A percentile compares a stretch with the other conserved stretches of the same genome.
These are phyloP conservation scores for Brassica hybrid DNA, from an alignment of 441 rosid species.

Conservation along the genomic window DNA sequence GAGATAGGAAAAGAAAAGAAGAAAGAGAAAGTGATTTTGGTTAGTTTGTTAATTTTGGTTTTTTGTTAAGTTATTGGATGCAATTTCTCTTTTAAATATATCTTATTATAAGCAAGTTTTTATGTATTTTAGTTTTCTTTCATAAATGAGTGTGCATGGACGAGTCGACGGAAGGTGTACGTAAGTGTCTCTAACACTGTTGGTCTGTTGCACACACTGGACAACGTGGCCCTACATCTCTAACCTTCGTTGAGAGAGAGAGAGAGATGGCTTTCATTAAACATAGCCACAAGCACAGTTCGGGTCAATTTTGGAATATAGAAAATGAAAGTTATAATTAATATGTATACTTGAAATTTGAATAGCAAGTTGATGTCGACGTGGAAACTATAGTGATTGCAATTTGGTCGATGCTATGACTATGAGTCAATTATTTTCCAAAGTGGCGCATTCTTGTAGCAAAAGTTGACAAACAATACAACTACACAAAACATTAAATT, in stretches of 20 bases:
- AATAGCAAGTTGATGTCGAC: conserved; percentile 32
- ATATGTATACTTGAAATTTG: conserved; percentile 11
- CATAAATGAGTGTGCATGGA: conserved; percentile 33
- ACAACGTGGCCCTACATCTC: conserved; percentile 23
- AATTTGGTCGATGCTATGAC: conserved; percentile 29
- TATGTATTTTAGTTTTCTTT: neutral
- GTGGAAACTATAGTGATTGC: conserved; percentile 33
- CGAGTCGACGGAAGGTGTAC: conserved; percentile 42
- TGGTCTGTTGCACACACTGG: neutral
- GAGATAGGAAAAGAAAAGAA: too few relatives aligned
- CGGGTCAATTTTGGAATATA: conserved; percentile 16
- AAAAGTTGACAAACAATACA: conserved; percentile 29
- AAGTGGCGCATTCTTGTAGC: conserved; percentile 36
- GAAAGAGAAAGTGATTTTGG: too few relatives aligned
- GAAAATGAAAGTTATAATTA: conserved; percentile 4
- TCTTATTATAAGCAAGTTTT: conserved; percentile 4
- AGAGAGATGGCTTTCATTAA: conserved; percentile 25
- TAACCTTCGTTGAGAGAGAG: conserved; percentile 26
- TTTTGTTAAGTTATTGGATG: too few relatives aligned
- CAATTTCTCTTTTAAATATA: too few relatives aligned
- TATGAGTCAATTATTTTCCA: conserved; percentile 21
- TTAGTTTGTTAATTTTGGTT: too few relatives aligned
- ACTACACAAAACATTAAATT: conserved; percentile 4
- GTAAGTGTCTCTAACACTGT: conserved; percentile 42
- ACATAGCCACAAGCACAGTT: conserved; percentile 27